phyloP scores from a whole-genome alignment of 1,139 yeast species.

The Hanseniaspora uvarum region DNA sequence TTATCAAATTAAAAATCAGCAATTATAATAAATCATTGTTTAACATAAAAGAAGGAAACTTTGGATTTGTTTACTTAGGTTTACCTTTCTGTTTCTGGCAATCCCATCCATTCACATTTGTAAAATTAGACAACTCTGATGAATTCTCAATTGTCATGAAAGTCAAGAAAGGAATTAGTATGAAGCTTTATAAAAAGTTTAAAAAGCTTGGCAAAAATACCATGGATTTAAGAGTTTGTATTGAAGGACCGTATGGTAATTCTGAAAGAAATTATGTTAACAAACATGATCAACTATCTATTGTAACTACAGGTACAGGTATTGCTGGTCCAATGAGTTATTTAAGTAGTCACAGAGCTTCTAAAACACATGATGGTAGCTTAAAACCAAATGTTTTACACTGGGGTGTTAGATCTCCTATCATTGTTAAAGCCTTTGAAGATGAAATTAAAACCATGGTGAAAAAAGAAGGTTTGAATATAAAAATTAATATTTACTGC shows the following conservation, averaged over 20 bases:
- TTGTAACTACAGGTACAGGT: conserved; percentile 68
- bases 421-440: conserved; percentile 44
- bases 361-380: conserved; percentile 21
- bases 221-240: conserved; percentile 32
- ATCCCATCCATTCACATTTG: conserved; percentile 60
- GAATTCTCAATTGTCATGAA: conserved; percentile 37
- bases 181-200: conserved; percentile 30
- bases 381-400: conserved; percentile 33
- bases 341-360: conserved; percentile 22
- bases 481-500: conserved; percentile 35
- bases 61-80: conserved; percentile 26
- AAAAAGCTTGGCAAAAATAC: conserved; percentile 22
- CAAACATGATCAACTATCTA: conserved; percentile 41
- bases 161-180: conserved; percentile 41
- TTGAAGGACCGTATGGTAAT: conserved; percentile 64
- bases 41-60: conserved; percentile 26
- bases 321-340: conserved; percentile 47
- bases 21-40: conserved; percentile 18
- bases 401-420: conserved; percentile 43
- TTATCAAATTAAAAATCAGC: conserved; percentile 28
- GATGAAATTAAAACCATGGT: conserved; percentile 35
- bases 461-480: conserved; percentile 30
- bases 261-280: conserved; percentile 34
- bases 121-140: conserved; percentile 33
- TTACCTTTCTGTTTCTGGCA: conserved; percentile 47